Base-by-base conservation (phyloP, 495 filamentous ascomycete species). In the Hypoxylon trugodes region DNA sequence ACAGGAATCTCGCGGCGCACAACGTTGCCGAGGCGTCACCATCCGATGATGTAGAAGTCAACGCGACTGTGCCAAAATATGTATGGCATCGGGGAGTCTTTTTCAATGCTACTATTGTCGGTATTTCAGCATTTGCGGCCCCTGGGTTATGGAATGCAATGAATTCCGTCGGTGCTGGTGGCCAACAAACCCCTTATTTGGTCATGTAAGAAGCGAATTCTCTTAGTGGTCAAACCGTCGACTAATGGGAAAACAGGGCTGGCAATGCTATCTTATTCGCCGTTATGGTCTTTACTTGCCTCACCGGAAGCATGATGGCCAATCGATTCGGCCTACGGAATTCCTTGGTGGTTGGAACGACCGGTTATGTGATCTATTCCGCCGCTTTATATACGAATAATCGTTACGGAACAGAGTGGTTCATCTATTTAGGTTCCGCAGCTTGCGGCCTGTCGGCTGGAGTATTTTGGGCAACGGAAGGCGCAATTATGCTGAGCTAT, bases 131-230 rank as follows among this genome's bases (percentile, higher is more conserved):
- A 4, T 56, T 56, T 46, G 30, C 40, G 24, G 40, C 52, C 4
- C 30, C 52, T 18, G 52, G 52, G 12, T n/a, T 56, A 56, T 56
- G 52, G 52, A 56, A 56, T 36, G 52, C 52, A 3, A 56, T 56
- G 52, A 56, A 56, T 6, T 56, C 52, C 3, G 52, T 56, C 12
- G 52, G 52, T 13, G 52, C 38, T 25, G 40, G 52, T 1, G 52
- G 52, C 2, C 40, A 56, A 13, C 40, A 56, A 16, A 25, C 40
- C 4, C 38, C 52, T 24, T 56, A 56, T 26, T 21, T 56, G 4
- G 30, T 56, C 8, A 56, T 56, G 52, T 56, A 22, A 56, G 52
- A 5, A 5, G n/a, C 8, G 26, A 26, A 6, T 25, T 47, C 4
- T 47, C n/a, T n/a, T 7, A 6, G n/a, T 6, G 12, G 4, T 0